Evolutionary conservation across 2,329 filamentous ascomycete species (phyloP).

Genomic region (Orbilia ellipsospora): DNA sequence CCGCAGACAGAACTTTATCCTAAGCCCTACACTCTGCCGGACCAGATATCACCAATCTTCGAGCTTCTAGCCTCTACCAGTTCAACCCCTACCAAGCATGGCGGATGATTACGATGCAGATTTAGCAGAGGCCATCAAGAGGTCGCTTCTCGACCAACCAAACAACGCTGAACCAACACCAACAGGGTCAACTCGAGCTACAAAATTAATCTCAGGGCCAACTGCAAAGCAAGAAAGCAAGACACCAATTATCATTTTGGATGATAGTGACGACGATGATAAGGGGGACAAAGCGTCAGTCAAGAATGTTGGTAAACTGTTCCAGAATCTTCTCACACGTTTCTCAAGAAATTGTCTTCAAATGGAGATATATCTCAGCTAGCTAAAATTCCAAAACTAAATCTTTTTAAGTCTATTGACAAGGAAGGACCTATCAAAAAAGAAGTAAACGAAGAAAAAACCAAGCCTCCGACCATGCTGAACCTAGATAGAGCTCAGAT

Average conservation of each 20-base stretch:
- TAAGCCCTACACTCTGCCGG: no score
- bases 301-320: slow-evolving; percentile 22
- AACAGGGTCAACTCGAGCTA: slow-evolving; percentile 40
- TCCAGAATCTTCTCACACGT: slow-evolving; percentile 3
- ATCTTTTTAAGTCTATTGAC: slow-evolving; percentile 19
- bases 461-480: slow-evolving; percentile 21
- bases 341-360: not conserved
- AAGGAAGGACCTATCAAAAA: slow-evolving; percentile 8
- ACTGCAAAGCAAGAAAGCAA: slow-evolving; percentile 28
- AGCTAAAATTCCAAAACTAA: not conserved
- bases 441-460: slow-evolving; percentile 20
- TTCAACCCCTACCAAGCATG: slow-evolving; percentile 5
- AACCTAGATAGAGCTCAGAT: slow-evolving; percentile 81
- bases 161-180: slow-evolving; percentile 10
- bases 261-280: slow-evolving; percentile 39
- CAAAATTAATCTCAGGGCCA: no score
- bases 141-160: slow-evolving; percentile 33
- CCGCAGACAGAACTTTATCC: no score
- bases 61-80: not conserved
- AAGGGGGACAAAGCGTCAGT: slow-evolving; percentile 22
- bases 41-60: not conserved
- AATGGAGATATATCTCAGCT: not conserved
- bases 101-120: slow-evolving; percentile 50
- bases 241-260: slow-evolving; percentile 37
- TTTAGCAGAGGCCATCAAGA: slow-evolving; percentile 44